Percentiles rank a stretch among this genome's conserved stretches.
phyloP scores from a whole-genome alignment of 2,329 filamentous ascomycete genomes.

The Fusarium marasasianum region DNA sequence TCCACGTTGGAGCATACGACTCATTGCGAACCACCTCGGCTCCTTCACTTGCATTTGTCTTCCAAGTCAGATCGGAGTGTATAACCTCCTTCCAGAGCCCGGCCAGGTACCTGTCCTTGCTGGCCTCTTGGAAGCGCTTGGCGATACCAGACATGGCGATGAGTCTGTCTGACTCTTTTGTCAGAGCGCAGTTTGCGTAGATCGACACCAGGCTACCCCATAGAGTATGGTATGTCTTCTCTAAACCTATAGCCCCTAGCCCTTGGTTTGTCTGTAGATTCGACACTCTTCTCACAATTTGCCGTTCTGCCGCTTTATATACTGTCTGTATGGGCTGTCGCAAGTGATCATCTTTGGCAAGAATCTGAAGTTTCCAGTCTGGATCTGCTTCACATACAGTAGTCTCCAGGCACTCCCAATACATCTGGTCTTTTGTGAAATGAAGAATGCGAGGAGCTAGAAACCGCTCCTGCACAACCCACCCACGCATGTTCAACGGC shows the following conservation, averaged over 20 bases:
- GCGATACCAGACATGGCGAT: neutral
- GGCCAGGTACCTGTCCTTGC: neutral
- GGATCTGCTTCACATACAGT: neutral
- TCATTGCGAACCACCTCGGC: neutral
- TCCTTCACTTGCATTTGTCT: neutral
- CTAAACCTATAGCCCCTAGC: rapidly evolving
- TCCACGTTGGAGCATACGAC: neutral
- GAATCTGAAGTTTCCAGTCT: neutral
- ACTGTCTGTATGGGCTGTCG: neutral
- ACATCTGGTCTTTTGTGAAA: neutral
- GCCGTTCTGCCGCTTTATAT: neutral
- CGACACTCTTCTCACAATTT: neutral
- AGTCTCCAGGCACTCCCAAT: neutral
- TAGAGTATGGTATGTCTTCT: neutral
- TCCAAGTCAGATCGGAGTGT: neutral
- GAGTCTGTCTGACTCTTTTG: neutral
- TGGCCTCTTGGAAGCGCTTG: neutral
- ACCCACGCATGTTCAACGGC: rapidly evolving
- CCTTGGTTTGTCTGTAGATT: too few species aligned
- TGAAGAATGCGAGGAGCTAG: neutral
- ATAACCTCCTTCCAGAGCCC: neutral
- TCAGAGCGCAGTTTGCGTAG: neutral
- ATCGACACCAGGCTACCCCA: neutral
- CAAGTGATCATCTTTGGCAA: rapidly evolving
- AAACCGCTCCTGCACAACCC: neutral